Percentiles rank a stretch among this genome's conserved stretches.
These are phyloP conservation scores for Lepidium aucheri DNA, from an alignment of 345 rosid genomes.

Conservation along the genomic window DNA sequence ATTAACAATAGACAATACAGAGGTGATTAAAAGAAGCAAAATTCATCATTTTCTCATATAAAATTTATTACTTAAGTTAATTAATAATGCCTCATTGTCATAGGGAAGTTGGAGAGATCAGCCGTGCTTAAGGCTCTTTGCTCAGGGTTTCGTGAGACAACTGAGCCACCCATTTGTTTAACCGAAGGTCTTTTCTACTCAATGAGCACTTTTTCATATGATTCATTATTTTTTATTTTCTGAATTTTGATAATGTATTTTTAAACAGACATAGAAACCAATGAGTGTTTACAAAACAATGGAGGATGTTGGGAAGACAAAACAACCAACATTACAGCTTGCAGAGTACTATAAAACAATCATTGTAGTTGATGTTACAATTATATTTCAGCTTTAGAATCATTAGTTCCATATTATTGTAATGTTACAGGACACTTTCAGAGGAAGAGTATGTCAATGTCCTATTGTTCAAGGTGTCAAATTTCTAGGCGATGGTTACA, in stretches of 20 bases:
- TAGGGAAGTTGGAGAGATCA: constrained; percentile 78
- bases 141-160: constrained; percentile 89
- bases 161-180: constrained; percentile 87
- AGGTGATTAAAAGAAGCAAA: constrained; percentile 36
- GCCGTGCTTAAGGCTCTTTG: constrained; percentile 92
- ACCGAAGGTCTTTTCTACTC: constrained; percentile 48
- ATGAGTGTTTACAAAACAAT: constrained; percentile 74
- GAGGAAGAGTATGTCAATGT: constrained; percentile 93
- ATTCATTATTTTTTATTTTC: not conserved
- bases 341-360: constrained; percentile 44
- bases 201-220: not conserved
- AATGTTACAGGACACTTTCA: constrained; percentile 69
- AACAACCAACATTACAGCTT: constrained; percentile 63
- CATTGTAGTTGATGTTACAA: not conserved
- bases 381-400: not conserved
- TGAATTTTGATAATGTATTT: not conserved
- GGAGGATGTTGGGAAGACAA: constrained; percentile 97
- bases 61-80: not conserved
- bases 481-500: constrained; percentile 83
- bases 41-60: not conserved
- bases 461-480: constrained; percentile 78
- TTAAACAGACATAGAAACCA: constrained; percentile 77
- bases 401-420: not conserved
- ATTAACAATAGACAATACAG: constrained; percentile 88
- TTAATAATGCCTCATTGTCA: not conserved